Base-by-base conservation (phyloP, 148 eudicot genomes). In the Vaccinium darrowii region DNA sequence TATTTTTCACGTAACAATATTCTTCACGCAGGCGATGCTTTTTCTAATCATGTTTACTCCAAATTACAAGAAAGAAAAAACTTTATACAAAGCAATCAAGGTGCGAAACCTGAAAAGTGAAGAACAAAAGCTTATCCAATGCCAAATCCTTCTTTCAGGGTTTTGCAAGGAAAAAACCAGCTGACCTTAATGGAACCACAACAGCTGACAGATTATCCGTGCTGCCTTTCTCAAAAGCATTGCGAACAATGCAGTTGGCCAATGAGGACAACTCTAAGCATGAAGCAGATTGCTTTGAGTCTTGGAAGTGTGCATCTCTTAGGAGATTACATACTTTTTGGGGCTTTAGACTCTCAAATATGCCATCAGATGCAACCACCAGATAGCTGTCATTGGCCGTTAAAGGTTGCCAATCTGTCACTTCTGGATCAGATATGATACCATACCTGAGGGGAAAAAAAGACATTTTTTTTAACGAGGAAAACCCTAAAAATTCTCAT, bases 361-460 rank as follows among this genome's bases (percentile, higher is more conserved):
- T 88, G 65, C 94, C 94, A 83, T 92, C 94, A 25, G 91, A 87
- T 81, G 91, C 91, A 79, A 93, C 85, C 76, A 93, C 89, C 83
- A 91, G 82, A 79, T 82, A 91, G 47, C 76, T 84, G 82, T 89
- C 90, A 11, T 80, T 82, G 25, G 78, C 78, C 7, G 84, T 83
- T 82, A 91, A 79, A 75, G 23, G 51, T 77, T 76, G 85, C 95
- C 95, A 92, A 53, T 83, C 91, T 12, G 13, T 86, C 36, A 91
- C 58, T 84, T 92, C 93, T 2, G 92, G 91, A 5, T 52, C 88
- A 43, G 92, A 84, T 27, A 65, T 89, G 13, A 90, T 83, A 53
- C 92, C 92, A 80, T 65, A 89, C 53, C 91, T 89, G 73, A 56
- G n/a, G 33, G 33, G 36, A 77, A 43, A 10, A 11, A 76, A 4